Evolutionary conservation across 495 filamentous ascomycete genomes (phyloP).

Genomic region (Penicillium fimorum): DNA sequence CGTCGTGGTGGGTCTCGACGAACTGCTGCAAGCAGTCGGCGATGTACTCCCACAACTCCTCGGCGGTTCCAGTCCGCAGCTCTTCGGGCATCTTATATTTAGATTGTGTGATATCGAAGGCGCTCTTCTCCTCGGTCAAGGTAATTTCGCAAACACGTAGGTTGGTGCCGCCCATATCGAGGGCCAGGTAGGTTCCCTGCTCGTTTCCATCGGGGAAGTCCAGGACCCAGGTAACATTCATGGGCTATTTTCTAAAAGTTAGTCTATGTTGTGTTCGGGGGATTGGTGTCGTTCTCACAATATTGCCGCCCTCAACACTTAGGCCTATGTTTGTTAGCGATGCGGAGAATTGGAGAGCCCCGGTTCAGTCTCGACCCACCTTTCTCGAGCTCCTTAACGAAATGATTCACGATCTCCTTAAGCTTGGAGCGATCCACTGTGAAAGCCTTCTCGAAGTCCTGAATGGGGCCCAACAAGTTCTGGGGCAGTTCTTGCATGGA

Average conservation of each 20-base stretch:
- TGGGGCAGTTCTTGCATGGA: conserved; percentile 82
- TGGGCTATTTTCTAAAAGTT: conserved; percentile 59
- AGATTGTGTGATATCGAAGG: conserved; percentile 98
- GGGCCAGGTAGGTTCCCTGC: conserved; percentile 84
- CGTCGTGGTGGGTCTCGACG: conserved; percentile 84
- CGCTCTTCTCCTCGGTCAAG: conserved; percentile 83
- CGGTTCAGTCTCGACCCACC: conserved; percentile 47
- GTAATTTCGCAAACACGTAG: conserved; percentile 96
- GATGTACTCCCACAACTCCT: conserved; percentile 97
- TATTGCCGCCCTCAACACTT: conserved; percentile 83
- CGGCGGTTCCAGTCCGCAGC: conserved; percentile 82
- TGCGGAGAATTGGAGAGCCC: background rate
- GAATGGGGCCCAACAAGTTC: conserved; percentile 79
- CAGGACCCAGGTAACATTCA: conserved; percentile 99
- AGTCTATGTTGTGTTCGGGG: background rate
- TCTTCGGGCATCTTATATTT: conserved; percentile 98
- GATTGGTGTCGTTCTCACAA: conserved; percentile 58
- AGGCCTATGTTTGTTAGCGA: conserved; percentile 55
- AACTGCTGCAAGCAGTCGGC: conserved; percentile 97
- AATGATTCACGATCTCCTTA: conserved; percentile 85
- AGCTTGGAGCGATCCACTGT: conserved; percentile 74
- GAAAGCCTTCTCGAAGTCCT: conserved; percentile 82
- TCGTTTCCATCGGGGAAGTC: conserved; percentile 86
- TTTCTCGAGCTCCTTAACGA: conserved; percentile 83
- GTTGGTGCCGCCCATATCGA: conserved; percentile 99